phyloP scores from a whole-genome alignment of 331 rosid genomes.

The Erythrophleum ivorense region DNA sequence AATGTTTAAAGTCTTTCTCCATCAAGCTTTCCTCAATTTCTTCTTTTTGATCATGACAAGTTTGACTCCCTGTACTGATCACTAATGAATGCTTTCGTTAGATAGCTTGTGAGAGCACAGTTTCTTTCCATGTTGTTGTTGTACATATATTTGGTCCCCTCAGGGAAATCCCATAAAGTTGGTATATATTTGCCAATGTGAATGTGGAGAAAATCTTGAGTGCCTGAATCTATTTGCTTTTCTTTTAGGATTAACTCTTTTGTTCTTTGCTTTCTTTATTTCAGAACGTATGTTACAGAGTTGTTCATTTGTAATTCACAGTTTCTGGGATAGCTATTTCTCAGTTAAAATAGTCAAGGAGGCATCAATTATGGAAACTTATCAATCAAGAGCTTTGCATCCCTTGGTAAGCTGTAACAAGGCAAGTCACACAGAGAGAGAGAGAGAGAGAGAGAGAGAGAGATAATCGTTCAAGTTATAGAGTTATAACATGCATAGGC shows the following conservation, averaged over 20 bases:
- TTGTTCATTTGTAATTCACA: not conserved
- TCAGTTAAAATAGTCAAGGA: not conserved
- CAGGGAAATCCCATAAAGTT: not conserved
- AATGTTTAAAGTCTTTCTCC: not conserved
- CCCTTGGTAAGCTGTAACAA: slow-evolving; percentile 17
- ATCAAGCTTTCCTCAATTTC: not conserved
- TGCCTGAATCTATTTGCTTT: not conserved
- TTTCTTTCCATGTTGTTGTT: not conserved
- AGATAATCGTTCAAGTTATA: not conserved
- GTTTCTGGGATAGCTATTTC: slow-evolving; percentile 8
- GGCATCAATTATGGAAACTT: not conserved
- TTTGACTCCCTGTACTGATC: not conserved
- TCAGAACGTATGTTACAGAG: not conserved
- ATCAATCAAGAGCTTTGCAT: slow-evolving; percentile 1
- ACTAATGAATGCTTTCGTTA: not conserved
- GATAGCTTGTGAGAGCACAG: not conserved
- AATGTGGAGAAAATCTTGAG: not conserved
- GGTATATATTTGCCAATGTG: not conserved
- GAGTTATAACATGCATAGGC: not conserved
- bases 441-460: not conserved
- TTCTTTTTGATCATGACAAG: not conserved
- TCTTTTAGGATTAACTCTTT: not conserved
- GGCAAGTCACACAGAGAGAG: not conserved
- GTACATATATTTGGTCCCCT: not conserved
- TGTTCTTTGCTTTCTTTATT: not conserved